Base-by-base conservation (phyloP, 805 yeast genomes). In the Candida jianshihensis region DNA sequence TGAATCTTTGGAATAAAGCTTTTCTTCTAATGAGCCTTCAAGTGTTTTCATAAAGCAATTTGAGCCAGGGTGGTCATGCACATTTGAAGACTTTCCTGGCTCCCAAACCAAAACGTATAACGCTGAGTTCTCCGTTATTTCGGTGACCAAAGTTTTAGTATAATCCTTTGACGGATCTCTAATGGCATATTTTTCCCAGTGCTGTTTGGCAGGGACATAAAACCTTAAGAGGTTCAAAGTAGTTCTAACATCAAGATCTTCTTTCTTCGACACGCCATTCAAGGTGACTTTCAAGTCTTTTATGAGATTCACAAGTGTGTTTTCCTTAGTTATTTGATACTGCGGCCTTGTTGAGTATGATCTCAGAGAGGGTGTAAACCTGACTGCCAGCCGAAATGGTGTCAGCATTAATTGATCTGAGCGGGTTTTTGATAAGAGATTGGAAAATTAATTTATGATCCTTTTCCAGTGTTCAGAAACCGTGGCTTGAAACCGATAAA, bases 1-100 rank as follows among this genome's bases (percentile, higher is more conserved):
- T 6, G n/a, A n/a, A n/a, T n/a, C 22, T 15, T 24, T 24, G 6
- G 19, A 24, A 42, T 52, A 42, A 26, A 40, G 31, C 12, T 29
- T 37, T 25, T 44, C 50, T 14, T 26, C 25, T 5, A 46, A 20
- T 2, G 39, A 35, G 3, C 50, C 73, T 39, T 63, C 59, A 38
- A 69, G 44, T 26, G 68, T 56, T 48, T 69, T 69, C 66, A 69
- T 66, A 41, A 69, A 62, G 45, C 73, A 68, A 48, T 69, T 71
- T 10, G 73, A 72, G 31, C 64, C 57, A 26, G 73, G 73, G 43
- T 69, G 74, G 48, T 68, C 68, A 46, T 69, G 74, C 36, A 69
- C 66, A 30, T 70, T 68, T 28, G 65, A 58, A 13, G 61, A 50
- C 43, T 61, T 62, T 2, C 66, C 67, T 1, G 73, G 73, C 21